Base-by-base conservation (phyloP, 75 land plant genomes). In the Chamaecyparis obtusa region DNA sequence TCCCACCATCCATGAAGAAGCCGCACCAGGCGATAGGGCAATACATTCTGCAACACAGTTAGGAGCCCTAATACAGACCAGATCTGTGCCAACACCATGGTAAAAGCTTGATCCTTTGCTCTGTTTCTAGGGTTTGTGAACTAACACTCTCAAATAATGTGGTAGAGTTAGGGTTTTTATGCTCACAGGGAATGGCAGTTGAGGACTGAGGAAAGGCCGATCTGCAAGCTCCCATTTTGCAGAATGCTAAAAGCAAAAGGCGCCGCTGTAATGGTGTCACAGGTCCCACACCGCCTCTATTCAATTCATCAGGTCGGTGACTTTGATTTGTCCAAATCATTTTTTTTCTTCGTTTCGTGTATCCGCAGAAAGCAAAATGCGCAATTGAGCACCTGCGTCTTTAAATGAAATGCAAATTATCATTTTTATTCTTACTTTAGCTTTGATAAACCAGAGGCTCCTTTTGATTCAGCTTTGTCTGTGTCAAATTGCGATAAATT, bases 11-110 rank as follows among this genome's bases (percentile, higher is more conserved):
- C 90, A 67, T 91, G 90, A 56, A 95, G 91, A 16, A 91, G 84
- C 5, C 88, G 87, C 72, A 89, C 90, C n/a, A 94, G 67, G 41
- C 93, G 94, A 14, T 89, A 85, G 0, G 96, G 96, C 9, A 95
- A 77, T 17, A 94, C 83, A 72, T 92, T 92, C 83, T 94, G 95
- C 30, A 96, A 91, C 83, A 96, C 90, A 2, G 97, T 96, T 49
- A 96, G 89, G 14, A 94, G 88, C 21, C 97, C 97, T 64, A 95
- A 55, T 43, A 95, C 71, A 13, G 97, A 94, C 94, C 97, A 94
- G 92, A 94, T 55, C 71, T 95, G 93, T 1, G 94, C 89, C 55
- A 92, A 84, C 39, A 92, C 83, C 88, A 81, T 81, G 51, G 27
- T 46, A n/a, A 21, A n/a, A 64, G n/a, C 69, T 81, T 6, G 27